These are phyloP conservation scores for Citrus mangshanensis DNA, from an alignment of 345 rosid species.

Conservation along the genomic window DNA sequence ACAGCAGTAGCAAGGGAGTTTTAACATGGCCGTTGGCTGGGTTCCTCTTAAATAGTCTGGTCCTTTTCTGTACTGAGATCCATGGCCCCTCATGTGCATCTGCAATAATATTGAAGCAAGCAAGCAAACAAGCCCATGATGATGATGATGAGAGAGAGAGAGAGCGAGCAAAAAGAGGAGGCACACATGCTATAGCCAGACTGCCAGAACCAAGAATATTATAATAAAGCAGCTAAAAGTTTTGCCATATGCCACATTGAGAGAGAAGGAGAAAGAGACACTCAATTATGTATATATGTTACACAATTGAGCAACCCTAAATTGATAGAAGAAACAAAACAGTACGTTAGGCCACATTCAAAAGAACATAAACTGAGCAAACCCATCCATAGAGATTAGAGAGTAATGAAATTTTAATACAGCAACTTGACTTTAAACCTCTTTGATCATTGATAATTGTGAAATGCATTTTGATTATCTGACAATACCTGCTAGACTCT, in stretches of 20 bases:
- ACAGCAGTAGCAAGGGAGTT: constrained; percentile 77
- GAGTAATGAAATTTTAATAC: neutral
- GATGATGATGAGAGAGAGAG: neutral
- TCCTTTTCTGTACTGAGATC: constrained; percentile 85
- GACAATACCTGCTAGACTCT: neutral
- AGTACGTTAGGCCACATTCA: neutral
- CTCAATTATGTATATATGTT: neutral
- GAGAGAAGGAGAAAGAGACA: neutral
- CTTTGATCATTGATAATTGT: neutral
- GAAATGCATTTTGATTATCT: neutral
- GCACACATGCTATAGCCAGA: neutral
- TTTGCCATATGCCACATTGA: neutral
- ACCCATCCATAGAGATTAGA: neutral
- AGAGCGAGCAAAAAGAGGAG: neutral
- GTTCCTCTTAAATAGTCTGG: constrained; percentile 71
- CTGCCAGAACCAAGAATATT: neutral
- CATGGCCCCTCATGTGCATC: constrained; percentile 98
- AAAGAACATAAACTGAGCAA: neutral
- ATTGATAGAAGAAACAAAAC: neutral
- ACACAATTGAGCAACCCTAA: neutral
- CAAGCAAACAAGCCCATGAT: neutral
- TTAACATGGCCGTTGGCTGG: constrained; percentile 73
- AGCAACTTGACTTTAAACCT: neutral
- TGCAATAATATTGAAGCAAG: constrained; percentile 13
- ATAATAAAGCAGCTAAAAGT: neutral